A percentile compares a stretch with the other conserved stretches of the same genome.
phyloP scores from a whole-genome alignment of 2,329 filamentous ascomycete genomes.

The Ampelomyces quisqualis region DNA sequence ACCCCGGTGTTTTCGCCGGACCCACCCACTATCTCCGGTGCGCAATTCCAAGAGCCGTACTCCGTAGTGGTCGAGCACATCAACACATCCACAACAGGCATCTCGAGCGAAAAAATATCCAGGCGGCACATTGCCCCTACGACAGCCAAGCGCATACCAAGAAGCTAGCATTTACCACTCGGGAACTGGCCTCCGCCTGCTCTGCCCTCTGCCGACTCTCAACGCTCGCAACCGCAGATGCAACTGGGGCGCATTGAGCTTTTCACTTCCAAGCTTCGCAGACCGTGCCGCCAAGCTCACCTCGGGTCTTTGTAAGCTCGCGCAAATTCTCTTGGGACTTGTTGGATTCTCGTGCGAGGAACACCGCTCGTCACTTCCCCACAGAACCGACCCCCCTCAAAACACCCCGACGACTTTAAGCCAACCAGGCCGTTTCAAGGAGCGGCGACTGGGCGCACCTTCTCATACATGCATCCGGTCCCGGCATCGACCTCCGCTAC shows the following conservation, averaged over 20 bases:
- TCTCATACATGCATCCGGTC: conserved; percentile 49
- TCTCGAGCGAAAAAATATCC: background rate
- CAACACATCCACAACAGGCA: background rate
- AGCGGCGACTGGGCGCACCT: conserved; percentile 55
- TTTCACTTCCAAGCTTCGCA: conserved; percentile 20
- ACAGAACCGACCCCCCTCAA: conserved; percentile 1
- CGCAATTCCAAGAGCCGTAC: too few species aligned
- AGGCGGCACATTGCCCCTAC: conserved; percentile 1
- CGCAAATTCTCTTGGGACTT: conserved; percentile 12
- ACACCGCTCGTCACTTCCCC: conserved; percentile 11
- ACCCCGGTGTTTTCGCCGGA: too few species aligned
- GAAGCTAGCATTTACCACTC: conserved; percentile 3
- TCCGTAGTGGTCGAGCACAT: background rate
- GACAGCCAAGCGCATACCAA: conserved; percentile 3
- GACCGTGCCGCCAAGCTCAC: conserved; percentile 16
- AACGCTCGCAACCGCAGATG: background rate
- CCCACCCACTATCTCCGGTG: too few species aligned
- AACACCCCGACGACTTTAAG: background rate
- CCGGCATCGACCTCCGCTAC: conserved; percentile 19
- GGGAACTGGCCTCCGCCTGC: background rate
- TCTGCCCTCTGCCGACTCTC: conserved; percentile 1
- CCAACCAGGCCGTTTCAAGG: conserved; percentile 27
- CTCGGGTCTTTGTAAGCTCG: conserved; percentile 17
- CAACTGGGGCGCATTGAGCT: conserved; percentile 12
- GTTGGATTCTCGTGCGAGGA: conserved; percentile 4